Evolutionary conservation across 2,329 filamentous ascomycete genomes (phyloP).

Genomic region (Neospermospora avenae): DNA sequence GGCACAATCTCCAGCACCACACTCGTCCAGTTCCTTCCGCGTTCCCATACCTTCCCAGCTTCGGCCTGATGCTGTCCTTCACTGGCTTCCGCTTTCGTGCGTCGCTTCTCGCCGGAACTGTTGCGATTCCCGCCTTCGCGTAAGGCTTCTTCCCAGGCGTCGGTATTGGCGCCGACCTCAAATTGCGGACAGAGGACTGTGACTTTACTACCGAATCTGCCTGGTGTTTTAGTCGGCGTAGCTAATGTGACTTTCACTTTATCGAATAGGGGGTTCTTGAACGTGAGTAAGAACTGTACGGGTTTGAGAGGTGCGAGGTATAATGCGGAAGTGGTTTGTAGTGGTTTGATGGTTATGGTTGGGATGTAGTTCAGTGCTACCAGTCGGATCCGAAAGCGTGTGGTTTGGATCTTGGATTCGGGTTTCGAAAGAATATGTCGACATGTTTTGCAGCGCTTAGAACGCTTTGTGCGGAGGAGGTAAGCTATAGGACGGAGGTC

Average conservation of each 20-base stretch:
- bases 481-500: conserved; percentile 80
- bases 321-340: conserved; percentile 39
- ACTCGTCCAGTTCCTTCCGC: conserved; percentile 89
- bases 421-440: conserved; percentile 94
- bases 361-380: conserved; percentile 88
- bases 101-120: conserved; percentile 40
- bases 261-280: conserved; percentile 94
- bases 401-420: conserved; percentile 84
- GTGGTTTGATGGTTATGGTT: conserved; percentile 67
- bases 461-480: conserved; percentile 84
- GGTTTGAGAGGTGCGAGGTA: conserved; percentile 44
- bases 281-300: conserved; percentile 79
- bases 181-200: conserved; percentile 95
- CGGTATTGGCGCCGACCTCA: conserved; percentile 90
- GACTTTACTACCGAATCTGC: conserved; percentile 72
- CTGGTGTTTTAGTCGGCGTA: conserved; percentile 75
- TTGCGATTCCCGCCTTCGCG: conserved; percentile 36
- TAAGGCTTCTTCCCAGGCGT: conserved; percentile 88
- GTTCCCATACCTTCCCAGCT: conserved; percentile 94
- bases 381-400: conserved; percentile 87
- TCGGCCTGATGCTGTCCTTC: conserved; percentile 58
- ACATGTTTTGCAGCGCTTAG: conserved; percentile 88
- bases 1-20: conserved; percentile 89
- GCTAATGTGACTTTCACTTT: conserved; percentile 82
- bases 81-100: conserved; percentile 33